Evolutionary conservation across 2,329 filamentous ascomycete genomes (phyloP).

Genomic region (Aureobasidium sp.): DNA sequence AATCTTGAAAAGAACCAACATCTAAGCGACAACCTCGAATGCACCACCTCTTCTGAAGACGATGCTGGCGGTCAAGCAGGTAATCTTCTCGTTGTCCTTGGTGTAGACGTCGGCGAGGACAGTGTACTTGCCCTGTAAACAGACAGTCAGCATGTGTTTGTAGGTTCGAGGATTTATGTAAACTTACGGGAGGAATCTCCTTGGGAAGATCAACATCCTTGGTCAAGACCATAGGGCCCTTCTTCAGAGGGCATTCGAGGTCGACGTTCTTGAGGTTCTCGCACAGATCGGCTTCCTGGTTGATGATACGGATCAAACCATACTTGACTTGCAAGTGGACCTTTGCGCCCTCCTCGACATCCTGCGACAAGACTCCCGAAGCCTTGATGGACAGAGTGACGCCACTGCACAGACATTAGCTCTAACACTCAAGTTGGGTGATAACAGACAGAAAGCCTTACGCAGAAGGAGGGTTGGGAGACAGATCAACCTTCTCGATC

Average conservation of each 20-base stretch:
- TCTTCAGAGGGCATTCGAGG: constrained; percentile 86
- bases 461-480: constrained; percentile 89
- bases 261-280: constrained; percentile 91
- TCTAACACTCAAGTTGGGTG: not conserved
- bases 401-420: constrained; percentile 64
- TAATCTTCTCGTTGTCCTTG: constrained; percentile 80
- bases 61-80: constrained; percentile 84
- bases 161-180: constrained; percentile 58
- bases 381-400: constrained; percentile 81
- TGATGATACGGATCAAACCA: constrained; percentile 90
- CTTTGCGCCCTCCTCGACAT: constrained; percentile 81
- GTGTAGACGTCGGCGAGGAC: constrained; percentile 89
- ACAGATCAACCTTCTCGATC: constrained; percentile 83
- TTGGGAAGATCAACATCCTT: constrained; percentile 89
- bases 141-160: constrained; percentile 89
- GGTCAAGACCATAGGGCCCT: constrained; percentile 74
- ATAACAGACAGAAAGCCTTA: constrained; percentile 49
- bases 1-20: not conserved
- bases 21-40: constrained; percentile 20
- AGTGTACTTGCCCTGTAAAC: constrained; percentile 87
- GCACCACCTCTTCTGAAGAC: constrained; percentile 58
- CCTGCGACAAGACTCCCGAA: constrained; percentile 75
- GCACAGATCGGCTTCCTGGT: constrained; percentile 84
- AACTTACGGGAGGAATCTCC: constrained; percentile 87
- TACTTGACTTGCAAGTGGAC: constrained; percentile 92